Conservation (phyloP, 768 basidiomycete genomes). For the Lyophyllum shimeji region DNA sequence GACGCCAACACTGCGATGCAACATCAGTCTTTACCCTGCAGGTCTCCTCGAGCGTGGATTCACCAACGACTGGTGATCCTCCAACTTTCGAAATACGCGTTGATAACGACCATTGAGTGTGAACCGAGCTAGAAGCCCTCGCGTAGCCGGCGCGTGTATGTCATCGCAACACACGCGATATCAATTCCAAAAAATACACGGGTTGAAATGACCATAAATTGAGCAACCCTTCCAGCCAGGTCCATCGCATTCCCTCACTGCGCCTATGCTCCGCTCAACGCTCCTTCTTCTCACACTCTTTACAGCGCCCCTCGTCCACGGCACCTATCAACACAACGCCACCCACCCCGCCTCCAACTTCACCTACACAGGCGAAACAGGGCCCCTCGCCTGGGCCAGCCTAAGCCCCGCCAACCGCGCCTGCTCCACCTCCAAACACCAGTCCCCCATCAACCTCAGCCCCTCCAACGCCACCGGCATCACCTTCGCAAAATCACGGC, state of each 20-base stretch:
- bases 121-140: too few species aligned
- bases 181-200: too few species aligned
- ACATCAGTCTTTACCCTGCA: too few species aligned
- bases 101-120: too few species aligned
- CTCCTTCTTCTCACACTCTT: neutral
- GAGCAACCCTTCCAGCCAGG: neutral
- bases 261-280: neutral
- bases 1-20: too few species aligned
- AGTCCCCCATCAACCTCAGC: slow-evolving; percentile 14
- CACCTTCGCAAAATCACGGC: neutral
- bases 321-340: neutral
- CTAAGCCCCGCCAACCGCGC: neutral
- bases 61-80: too few species aligned
- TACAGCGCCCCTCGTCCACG: neutral
- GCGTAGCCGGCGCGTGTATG: too few species aligned
- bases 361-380: slow-evolving; percentile 9
- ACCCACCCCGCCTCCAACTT: neutral
- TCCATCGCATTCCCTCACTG: neutral
- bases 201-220: neutral
- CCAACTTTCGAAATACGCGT: too few species aligned
- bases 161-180: too few species aligned
- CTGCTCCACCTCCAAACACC: slow-evolving; percentile 5
- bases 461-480: neutral
- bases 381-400: slow-evolving; percentile 11
- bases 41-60: too few species aligned